Percentiles rank a stretch among this genome's conserved stretches.
phyloP scores from a whole-genome alignment of 169 alveolate species.

The Plasmodium coatneyi region DNA sequence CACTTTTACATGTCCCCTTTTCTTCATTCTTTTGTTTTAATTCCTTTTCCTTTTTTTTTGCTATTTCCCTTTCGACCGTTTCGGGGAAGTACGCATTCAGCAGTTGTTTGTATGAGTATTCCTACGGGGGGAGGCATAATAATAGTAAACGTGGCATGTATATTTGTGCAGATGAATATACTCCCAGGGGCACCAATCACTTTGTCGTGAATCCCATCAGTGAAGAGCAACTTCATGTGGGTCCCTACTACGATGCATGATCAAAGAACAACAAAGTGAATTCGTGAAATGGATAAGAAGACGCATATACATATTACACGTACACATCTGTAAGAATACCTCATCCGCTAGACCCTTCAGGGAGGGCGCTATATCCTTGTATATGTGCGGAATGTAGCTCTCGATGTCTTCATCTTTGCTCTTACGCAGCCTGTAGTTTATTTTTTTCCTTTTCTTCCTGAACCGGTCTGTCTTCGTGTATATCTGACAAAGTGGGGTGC shows the following conservation, averaged over 20 bases:
- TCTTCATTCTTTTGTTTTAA: conserved; percentile 5
- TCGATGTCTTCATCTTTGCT: conserved; percentile 64
- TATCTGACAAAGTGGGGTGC: conserved; percentile 18
- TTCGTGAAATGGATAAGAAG: neutral
- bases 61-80: conserved; percentile 64
- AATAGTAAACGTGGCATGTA: neutral
- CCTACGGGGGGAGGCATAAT: neutral
- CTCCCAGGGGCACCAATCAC: neutral
- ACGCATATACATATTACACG: neutral
- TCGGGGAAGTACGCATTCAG: conserved; percentile 68
- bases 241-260: neutral
- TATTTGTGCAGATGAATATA: neutral
- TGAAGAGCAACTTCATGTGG: neutral
- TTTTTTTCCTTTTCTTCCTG: conserved; percentile 47
- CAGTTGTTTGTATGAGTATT: conserved; percentile 63
- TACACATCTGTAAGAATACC: neutral
- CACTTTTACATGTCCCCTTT: neutral
- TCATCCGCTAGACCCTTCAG: conserved; percentile 67
- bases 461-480: conserved; percentile 31
- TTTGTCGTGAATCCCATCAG: neutral
- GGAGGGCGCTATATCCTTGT: conserved; percentile 66
- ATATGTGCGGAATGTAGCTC: conserved; percentile 49
- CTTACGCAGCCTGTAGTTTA: conserved; percentile 5
- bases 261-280: neutral
- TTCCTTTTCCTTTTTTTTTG: conserved; percentile 31